Evolutionary conservation across 2,329 filamentous ascomycete genomes (phyloP).

Genomic region (Phyllosticta paracitricarpa): DNA sequence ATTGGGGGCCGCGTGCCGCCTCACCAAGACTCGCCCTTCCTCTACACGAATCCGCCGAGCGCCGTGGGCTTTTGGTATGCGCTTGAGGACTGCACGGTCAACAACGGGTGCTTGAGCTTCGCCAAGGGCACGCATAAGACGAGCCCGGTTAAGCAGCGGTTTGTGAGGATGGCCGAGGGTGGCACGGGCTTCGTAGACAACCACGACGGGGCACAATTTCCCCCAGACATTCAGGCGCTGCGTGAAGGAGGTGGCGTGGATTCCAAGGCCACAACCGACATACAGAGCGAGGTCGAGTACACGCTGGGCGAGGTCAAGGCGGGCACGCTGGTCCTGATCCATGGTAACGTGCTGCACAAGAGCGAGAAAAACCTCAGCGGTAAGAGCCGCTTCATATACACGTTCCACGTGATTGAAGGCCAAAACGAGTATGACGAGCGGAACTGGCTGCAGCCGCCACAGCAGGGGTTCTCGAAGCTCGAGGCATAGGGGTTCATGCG

Average conservation of each 20-base stretch:
- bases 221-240: conserved; percentile 33
- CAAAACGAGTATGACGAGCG: conserved; percentile 66
- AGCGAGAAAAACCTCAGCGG: conserved; percentile 83
- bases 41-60: conserved; percentile 80
- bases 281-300: conserved; percentile 46
- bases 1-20: conserved; percentile 85
- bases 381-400: conserved; percentile 90
- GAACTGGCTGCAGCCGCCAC: conserved; percentile 89
- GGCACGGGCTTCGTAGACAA: conserved; percentile 51
- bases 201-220: conserved; percentile 50
- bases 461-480: conserved; percentile 68
- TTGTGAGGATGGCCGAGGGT: conserved; percentile 51
- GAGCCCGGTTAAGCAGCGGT: conserved; percentile 59
- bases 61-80: conserved; percentile 98
- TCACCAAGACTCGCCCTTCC: conserved; percentile 85
- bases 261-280: conserved; percentile 22
- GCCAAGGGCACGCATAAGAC: conserved; percentile 70
- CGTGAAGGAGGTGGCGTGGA: conserved; percentile 17
- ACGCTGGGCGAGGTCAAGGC: conserved; percentile 81
- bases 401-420: conserved; percentile 92
- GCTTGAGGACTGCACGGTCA: conserved; percentile 75
- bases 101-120: conserved; percentile 86
- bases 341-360: conserved; percentile 92
- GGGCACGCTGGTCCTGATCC: conserved; percentile 82
- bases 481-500: background rate